Base-by-base conservation (phyloP, 805 yeast genomes). In the Saturnispora hagleri region DNA sequence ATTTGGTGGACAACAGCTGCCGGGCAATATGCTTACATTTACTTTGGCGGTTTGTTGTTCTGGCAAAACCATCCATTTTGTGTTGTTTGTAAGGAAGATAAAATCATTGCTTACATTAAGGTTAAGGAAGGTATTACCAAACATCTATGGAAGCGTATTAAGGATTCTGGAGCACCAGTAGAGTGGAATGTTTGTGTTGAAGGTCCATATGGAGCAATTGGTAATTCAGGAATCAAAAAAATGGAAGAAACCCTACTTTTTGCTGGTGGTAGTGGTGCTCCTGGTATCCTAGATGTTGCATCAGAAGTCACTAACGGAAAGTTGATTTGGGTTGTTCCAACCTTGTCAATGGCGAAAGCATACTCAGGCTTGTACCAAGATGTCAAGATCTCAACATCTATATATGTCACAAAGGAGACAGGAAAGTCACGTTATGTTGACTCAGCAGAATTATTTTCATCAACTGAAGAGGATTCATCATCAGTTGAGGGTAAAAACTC, bases 31-130 rank as follows among this genome's bases (percentile, higher is more conserved):
- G 79, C 74, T 1, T 84, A 68, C 59, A 62, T 84, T 40, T 79
- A 82, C 65, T 79, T 83, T 61, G 56, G 80, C 48, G 69, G 75
- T 52, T 62, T 69, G 5, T 63, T 73, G 34, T 79, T 81, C 60
- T 82, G 83, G 81, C 88, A 84, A 62, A 77, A 84, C 4, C 89
- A 85, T 63, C 91, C 90, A 1, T 83, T 85, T 65, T 80, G 88
- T 1, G 61, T 78, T 2, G 66, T 76, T 35, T 69, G 70, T 51
- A 63, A 67, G 33, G 71, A 68, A 40, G 66, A 69, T 48, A 60
- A 65, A 15, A 55, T 77, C 2, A 58, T 67, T 1, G 60, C 76
- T 33, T 72, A 69, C 52, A 70, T 77, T 53, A 78, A 74, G 59
- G 72, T 71, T 6, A 77, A 78, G 62, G 71, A 70, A 35, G 87